A percentile compares a stretch with the other conserved stretches of the same genome.
Evolutionary conservation across 108 stramenopile species (phyloP).

Genomic region (Pseudonitzschia multistriata): DNA sequence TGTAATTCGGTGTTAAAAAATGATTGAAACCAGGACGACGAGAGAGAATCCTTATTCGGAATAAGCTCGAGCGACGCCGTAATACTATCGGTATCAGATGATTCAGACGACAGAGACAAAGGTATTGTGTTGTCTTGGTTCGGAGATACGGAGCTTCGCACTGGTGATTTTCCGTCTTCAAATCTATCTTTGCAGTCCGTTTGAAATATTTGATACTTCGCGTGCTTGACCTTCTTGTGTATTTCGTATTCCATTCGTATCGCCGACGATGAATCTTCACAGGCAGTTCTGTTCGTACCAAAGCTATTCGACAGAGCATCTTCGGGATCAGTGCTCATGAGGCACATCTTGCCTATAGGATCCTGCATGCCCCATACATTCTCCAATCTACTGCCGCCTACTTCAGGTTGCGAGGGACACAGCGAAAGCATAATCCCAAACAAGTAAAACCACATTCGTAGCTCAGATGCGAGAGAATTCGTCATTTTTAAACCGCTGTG

Average conservation of each 20-base stretch:
- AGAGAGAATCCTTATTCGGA: neutral
- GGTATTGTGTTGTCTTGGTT: neutral
- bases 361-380: neutral
- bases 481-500: too few relatives aligned
- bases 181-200: neutral
- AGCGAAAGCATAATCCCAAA: too few relatives aligned
- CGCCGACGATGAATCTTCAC: neutral
- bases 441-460: too few relatives aligned
- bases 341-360: neutral
- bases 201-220: slow-evolving; percentile 3
- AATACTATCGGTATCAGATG: neutral
- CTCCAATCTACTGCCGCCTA: too few relatives aligned
- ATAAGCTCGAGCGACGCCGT: slow-evolving; percentile 1
- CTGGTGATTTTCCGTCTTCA: neutral
- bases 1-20: neutral
- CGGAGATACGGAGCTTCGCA: neutral
- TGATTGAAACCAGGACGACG: slow-evolving; percentile 3
- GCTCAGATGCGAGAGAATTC: too few relatives aligned
- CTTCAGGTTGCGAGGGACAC: too few relatives aligned
- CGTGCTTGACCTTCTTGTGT: neutral
- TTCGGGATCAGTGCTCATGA: neutral
- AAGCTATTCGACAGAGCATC: neutral
- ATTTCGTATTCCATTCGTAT: slow-evolving; percentile 11
- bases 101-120: neutral
- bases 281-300: neutral